These are phyloP conservation scores for Globisporangium irregulare DNA, from an alignment of 352 stramenopile genomes.

Conservation along the genomic window DNA sequence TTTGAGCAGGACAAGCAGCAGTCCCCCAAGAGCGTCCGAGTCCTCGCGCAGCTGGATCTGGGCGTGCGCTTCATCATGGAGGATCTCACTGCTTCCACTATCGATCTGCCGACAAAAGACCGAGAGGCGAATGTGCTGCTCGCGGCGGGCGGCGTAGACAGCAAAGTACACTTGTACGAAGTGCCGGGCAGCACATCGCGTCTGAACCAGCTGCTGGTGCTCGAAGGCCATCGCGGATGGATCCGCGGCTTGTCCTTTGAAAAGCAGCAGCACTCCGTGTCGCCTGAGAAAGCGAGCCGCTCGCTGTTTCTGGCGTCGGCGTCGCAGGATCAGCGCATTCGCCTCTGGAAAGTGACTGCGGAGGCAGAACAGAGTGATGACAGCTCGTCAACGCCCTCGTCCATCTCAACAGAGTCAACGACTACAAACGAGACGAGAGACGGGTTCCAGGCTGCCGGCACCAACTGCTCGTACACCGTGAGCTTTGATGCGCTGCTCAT, in stretches of 20 bases:
- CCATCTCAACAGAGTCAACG: background rate
- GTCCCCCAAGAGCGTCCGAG: background rate
- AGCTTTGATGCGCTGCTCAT: constrained; percentile 68
- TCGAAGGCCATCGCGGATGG: constrained; percentile 68
- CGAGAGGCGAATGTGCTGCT: constrained; percentile 38
- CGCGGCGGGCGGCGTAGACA: constrained; percentile 64
- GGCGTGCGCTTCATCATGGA: constrained; percentile 59
- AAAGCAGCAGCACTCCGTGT: background rate
- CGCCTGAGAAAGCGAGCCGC: background rate
- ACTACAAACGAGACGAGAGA: constrained; percentile 20
- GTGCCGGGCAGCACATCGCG: constrained; percentile 15
- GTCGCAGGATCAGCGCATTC: constrained; percentile 69
- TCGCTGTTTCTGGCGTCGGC: constrained; percentile 50
- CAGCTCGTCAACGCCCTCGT: background rate
- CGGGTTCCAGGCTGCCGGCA: constrained; percentile 31
- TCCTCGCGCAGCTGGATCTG: constrained; percentile 25
- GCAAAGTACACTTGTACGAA: constrained; percentile 64
- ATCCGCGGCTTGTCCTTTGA: constrained; percentile 65
- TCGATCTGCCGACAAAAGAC: constrained; percentile 1
- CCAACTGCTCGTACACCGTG: constrained; percentile 31
- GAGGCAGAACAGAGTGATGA: background rate
- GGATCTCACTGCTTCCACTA: constrained; percentile 26
- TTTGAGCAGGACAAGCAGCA: constrained; percentile 28
- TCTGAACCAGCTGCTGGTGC: constrained; percentile 33
- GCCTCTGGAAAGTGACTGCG: constrained; percentile 54